Evolutionary conservation across 805 yeast species (phyloP).

Genomic region (Millerago galiae): DNA sequence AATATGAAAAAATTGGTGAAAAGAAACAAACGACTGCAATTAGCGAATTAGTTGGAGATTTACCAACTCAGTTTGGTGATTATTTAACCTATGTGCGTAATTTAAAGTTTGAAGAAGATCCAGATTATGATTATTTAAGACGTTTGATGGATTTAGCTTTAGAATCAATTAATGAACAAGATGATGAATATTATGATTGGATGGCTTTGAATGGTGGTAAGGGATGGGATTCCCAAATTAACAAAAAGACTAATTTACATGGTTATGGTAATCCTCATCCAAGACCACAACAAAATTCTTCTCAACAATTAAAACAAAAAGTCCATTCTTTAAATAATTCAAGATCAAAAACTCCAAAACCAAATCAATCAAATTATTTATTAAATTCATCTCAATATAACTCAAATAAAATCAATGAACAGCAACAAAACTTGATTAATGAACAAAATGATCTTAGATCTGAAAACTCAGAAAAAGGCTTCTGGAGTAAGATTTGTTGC

Average conservation of each 20-base stretch:
- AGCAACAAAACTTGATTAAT: constrained; percentile 19
- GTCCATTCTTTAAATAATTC: constrained; percentile 24
- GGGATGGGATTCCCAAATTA: constrained; percentile 89
- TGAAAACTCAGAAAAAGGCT: constrained; percentile 19
- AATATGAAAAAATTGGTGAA: constrained; percentile 95
- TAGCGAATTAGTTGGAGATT: constrained; percentile 64
- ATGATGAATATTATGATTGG: constrained; percentile 96
- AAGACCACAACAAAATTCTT: constrained; percentile 10
- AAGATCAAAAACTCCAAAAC: constrained; percentile 22
- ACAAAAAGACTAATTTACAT: constrained; percentile 89
- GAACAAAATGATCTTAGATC: constrained; percentile 20
- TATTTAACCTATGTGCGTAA: constrained; percentile 85
- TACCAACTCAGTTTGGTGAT: constrained; percentile 87
- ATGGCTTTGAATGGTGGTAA: constrained; percentile 91
- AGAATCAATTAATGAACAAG: constrained; percentile 58
- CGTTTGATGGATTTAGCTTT: constrained; percentile 73
- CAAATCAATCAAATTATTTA: constrained; percentile 18
- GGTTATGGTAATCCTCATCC: constrained; percentile 97
- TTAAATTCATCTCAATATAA: constrained; percentile 23
- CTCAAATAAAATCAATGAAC: constrained; percentile 20
- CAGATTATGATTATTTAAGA: constrained; percentile 86
- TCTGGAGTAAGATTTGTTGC: constrained; percentile 23
- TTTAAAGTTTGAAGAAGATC: constrained; percentile 87
- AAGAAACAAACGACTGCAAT: constrained; percentile 88
- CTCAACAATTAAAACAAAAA: constrained; percentile 21